A percentile compares a stretch with the other conserved stretches of the same genome.
These are phyloP conservation scores for Diplodia seriata DNA, from an alignment of 2,329 filamentous ascomycete genomes.

Conservation along the genomic window DNA sequence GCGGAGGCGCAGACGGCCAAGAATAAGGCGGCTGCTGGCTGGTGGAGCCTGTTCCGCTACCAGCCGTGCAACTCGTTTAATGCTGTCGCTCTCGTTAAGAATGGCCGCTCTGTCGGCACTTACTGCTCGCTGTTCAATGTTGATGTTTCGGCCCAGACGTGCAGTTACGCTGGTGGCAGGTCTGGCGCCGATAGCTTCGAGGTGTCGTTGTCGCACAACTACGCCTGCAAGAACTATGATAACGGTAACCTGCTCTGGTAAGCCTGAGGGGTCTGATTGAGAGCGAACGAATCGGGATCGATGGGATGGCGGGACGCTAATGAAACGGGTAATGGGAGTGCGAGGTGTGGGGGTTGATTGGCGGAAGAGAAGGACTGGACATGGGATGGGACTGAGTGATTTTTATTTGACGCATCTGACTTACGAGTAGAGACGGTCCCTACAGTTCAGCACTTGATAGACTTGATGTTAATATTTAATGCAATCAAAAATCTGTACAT, in stretches of 20 bases:
- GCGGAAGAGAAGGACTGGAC: not conserved
- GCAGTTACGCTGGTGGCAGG: constrained; percentile 4
- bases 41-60: constrained; percentile 18
- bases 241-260: not conserved
- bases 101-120: constrained; percentile 37
- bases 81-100: constrained; percentile 43
- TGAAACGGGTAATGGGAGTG: not conserved
- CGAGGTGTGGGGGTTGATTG: not conserved
- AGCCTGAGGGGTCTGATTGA: not conserved
- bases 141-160: constrained; percentile 1
- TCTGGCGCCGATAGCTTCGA: constrained; percentile 10
- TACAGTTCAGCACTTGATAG: constrained; percentile 12
- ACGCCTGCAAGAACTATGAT: constrained; percentile 8
- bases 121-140: constrained; percentile 38
- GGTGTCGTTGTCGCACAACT: constrained; percentile 16
- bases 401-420: not conserved
- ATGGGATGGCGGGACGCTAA: not conserved
- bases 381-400: not conserved
- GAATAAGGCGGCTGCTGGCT: constrained; percentile 16
- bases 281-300: too few species aligned
- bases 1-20: constrained; percentile 35
- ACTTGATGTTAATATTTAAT: constrained; percentile 5
- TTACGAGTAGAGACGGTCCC: constrained; percentile 12
- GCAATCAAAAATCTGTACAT: not conserved
- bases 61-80: constrained; percentile 46